A percentile compares a stretch with the other conserved stretches of the same genome.
These are phyloP conservation scores for Phylloporus scabripes DNA, from an alignment of 768 basidiomycete genomes.

Conservation along the genomic window DNA sequence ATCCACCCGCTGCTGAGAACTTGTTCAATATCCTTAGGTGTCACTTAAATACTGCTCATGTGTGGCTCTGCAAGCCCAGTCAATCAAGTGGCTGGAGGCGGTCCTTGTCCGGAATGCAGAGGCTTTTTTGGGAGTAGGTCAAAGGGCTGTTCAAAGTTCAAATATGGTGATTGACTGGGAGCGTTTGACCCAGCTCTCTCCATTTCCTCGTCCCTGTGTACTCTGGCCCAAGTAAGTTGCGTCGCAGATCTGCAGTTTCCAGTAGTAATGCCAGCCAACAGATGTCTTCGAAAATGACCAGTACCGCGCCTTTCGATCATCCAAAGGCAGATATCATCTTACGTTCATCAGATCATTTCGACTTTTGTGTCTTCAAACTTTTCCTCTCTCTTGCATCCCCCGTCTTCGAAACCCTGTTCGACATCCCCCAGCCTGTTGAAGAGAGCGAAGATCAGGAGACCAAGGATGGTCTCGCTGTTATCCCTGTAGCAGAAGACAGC, in stretches of 20 bases:
- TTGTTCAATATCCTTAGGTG: no score
- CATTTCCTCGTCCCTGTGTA: not conserved
- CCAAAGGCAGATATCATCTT: conserved; percentile 19
- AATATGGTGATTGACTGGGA: not conserved
- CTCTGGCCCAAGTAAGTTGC: not conserved
- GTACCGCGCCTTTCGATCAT: conserved; percentile 15
- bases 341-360: conserved; percentile 22
- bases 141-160: not conserved
- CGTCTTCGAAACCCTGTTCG: conserved; percentile 30
- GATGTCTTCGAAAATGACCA: not conserved
- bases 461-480: conserved; percentile 13
- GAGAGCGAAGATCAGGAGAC: conserved; percentile 6
- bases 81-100: no score
- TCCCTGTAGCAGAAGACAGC: conserved; percentile 17
- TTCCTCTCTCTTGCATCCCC: conserved; percentile 31
- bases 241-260: not conserved
- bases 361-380: conserved; percentile 28
- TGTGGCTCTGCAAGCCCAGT: no score
- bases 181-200: not conserved
- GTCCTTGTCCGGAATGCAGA: no score
- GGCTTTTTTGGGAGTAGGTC: not conserved
- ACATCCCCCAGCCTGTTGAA: conserved; percentile 22
- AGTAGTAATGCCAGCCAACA: not conserved
- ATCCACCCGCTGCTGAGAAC: no score
- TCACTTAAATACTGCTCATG: no score